Percentiles rank a stretch among this genome's conserved stretches.
These are phyloP conservation scores for Arachnopeziza araneosa DNA, from an alignment of 2,329 filamentous ascomycete genomes.

Conservation along the genomic window DNA sequence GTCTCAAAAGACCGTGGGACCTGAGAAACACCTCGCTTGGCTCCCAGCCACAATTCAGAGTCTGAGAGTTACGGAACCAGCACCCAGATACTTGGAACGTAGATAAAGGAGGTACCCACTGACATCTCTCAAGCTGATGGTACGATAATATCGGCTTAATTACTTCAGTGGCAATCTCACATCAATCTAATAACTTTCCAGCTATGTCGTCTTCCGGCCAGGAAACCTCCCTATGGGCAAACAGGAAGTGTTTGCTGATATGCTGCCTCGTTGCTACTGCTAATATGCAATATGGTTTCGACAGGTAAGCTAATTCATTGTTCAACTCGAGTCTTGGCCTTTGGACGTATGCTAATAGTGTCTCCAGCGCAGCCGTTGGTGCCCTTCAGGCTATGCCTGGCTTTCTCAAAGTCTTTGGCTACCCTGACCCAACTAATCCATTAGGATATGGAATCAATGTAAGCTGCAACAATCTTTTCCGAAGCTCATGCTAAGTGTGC, in stretches of 20 bases:
- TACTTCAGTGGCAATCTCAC: background rate
- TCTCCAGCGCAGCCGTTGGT: slow-evolving; percentile 34
- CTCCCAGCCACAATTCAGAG: background rate
- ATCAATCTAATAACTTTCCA: background rate
- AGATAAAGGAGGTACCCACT: background rate
- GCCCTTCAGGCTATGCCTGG: slow-evolving; percentile 46
- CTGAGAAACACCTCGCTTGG: background rate
- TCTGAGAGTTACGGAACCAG: background rate
- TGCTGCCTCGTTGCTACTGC: slow-evolving; percentile 12
- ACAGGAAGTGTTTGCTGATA: slow-evolving; percentile 13
- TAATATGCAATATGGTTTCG: slow-evolving; percentile 45
- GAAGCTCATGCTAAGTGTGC: background rate
- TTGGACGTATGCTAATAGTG: background rate
- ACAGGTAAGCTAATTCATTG: slow-evolving; percentile 26
- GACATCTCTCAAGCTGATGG: background rate
- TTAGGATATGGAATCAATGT: slow-evolving; percentile 18
- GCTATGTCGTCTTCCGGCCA: slow-evolving; percentile 7
- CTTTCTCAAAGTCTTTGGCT: slow-evolving; percentile 45
- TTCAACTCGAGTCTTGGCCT: background rate
- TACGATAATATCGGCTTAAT: background rate
- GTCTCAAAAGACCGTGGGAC: background rate
- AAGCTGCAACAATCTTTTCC: background rate
- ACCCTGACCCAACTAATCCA: slow-evolving; percentile 21
- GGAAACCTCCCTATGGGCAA: slow-evolving; percentile 8
- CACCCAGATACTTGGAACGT: background rate